Percentiles rank a stretch among this genome's conserved stretches.
These are phyloP conservation scores for Diddensiella caesifluorescens DNA, from an alignment of 805 yeast genomes.

Conservation along the genomic window DNA sequence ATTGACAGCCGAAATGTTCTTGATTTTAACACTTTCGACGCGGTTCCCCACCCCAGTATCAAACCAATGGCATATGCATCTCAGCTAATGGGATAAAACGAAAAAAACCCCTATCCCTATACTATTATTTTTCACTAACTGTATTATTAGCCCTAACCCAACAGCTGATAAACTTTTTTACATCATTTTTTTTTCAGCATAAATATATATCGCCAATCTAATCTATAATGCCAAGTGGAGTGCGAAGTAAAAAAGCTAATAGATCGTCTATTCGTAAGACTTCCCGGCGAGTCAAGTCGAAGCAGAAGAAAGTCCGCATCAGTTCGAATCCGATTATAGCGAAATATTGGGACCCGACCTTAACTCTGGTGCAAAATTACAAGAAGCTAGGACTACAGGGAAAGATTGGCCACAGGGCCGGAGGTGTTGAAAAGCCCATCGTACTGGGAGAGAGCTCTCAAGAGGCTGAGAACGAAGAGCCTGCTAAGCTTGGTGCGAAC, in stretches of 20 bases:
- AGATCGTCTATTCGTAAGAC: slow-evolving; percentile 65
- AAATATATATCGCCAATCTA: too few relatives aligned
- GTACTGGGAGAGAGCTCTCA: slow-evolving; percentile 25
- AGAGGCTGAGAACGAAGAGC: slow-evolving; percentile 38
- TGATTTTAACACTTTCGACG: slow-evolving; percentile 58
- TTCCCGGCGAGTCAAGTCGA: slow-evolving; percentile 66
- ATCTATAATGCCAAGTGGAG: slow-evolving; percentile 41
- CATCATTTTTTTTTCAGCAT: too few relatives aligned
- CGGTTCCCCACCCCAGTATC: slow-evolving; percentile 84
- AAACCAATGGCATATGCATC: slow-evolving; percentile 90
- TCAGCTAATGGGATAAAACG: slow-evolving; percentile 26
- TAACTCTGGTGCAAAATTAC: slow-evolving; percentile 83
- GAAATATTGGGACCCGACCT: slow-evolving; percentile 79
- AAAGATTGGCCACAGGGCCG: slow-evolving; percentile 62
- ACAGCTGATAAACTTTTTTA: too few relatives aligned
- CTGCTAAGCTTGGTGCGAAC: slow-evolving; percentile 34
- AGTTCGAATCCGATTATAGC: slow-evolving; percentile 77
- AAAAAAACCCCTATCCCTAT: too few relatives aligned
- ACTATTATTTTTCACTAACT: too few relatives aligned
- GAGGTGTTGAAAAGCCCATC: slow-evolving; percentile 63
- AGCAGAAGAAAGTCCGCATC: slow-evolving; percentile 59
- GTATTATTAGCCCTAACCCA: too few relatives aligned
- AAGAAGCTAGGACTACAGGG: slow-evolving; percentile 70
- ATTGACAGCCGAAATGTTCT: slow-evolving; percentile 47
- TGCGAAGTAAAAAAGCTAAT: slow-evolving; percentile 80